Evolutionary conservation across 2,329 filamentous ascomycete species (phyloP).

Genomic region (Neonectria ditissima): DNA sequence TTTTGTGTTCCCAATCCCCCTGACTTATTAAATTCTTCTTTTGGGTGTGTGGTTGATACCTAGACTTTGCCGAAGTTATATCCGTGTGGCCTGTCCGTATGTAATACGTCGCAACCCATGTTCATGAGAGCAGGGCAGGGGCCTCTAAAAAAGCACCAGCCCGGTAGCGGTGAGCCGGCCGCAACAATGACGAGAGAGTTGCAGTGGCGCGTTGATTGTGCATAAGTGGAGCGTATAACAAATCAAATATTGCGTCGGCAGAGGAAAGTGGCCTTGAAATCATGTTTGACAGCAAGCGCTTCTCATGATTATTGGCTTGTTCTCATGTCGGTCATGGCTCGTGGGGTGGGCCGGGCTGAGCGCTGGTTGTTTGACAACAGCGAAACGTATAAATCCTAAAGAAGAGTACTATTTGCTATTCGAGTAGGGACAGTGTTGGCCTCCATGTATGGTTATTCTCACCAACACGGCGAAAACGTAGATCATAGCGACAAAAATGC

Average conservation of each 20-base stretch:
- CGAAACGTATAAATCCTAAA: no score
- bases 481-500: no score
- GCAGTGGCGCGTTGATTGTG: constrained; percentile 20
- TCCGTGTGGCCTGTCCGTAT: background rate
- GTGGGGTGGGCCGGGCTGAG: background rate
- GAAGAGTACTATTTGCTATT: no score
- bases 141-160: background rate
- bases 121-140: background rate
- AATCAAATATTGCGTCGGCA: constrained; percentile 8
- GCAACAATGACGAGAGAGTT: constrained; percentile 6
- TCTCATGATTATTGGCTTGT: constrained; percentile 1
- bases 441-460: no score
- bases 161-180: constrained; percentile 20
- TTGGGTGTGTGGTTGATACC: background rate
- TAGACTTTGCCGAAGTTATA: background rate
- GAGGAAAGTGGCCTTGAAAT: background rate
- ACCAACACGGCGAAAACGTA: no score
- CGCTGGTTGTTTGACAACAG: background rate
- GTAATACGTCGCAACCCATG: background rate
- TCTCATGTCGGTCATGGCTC: background rate
- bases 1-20: constrained; percentile 16
- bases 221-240: constrained; percentile 24
- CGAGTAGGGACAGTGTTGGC: no score
- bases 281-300: constrained; percentile 1
- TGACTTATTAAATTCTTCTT: background rate